phyloP scores from a whole-genome alignment of 768 basidiomycete genomes.

The Auriscalpium microsporum region DNA sequence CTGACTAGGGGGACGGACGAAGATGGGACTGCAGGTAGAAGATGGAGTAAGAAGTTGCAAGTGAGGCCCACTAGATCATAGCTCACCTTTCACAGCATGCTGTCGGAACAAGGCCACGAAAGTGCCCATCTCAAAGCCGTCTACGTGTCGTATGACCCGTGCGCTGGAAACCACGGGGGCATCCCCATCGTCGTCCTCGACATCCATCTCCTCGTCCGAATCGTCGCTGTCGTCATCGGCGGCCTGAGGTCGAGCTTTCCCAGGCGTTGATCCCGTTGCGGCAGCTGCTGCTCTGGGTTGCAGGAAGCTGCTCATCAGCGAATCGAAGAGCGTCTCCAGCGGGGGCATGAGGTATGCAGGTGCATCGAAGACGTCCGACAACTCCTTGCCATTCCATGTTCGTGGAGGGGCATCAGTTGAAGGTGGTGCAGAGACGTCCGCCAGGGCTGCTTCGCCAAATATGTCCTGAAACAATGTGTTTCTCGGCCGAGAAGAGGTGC shows the following conservation, averaged over 20 bases:
- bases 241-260: slow-evolving; percentile 8
- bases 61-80: neutral
- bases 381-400: slow-evolving; percentile 34
- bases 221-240: slow-evolving; percentile 22
- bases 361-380: slow-evolving; percentile 46
- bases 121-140: slow-evolving; percentile 45
- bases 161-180: slow-evolving; percentile 5
- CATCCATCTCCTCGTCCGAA: slow-evolving; percentile 21
- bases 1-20: neutral
- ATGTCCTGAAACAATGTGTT: slow-evolving; percentile 83
- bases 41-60: neutral
- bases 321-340: slow-evolving; percentile 60
- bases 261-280: slow-evolving; percentile 7
- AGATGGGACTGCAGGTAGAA: slow-evolving; percentile 1
- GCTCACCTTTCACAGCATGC: slow-evolving; percentile 35
- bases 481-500: slow-evolving; percentile 23
- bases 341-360: slow-evolving; percentile 76
- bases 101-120: slow-evolving; percentile 59
- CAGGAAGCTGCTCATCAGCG: slow-evolving; percentile 45
- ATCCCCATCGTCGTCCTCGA: slow-evolving; percentile 10
- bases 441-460: slow-evolving; percentile 73
- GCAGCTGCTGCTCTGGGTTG: slow-evolving; percentile 20
- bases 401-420: slow-evolving; percentile 17
- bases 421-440: slow-evolving; percentile 19
- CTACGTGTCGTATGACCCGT: slow-evolving; percentile 29